Conservation (phyloP, 805 yeast species). For the Candida schatavii region DNA sequence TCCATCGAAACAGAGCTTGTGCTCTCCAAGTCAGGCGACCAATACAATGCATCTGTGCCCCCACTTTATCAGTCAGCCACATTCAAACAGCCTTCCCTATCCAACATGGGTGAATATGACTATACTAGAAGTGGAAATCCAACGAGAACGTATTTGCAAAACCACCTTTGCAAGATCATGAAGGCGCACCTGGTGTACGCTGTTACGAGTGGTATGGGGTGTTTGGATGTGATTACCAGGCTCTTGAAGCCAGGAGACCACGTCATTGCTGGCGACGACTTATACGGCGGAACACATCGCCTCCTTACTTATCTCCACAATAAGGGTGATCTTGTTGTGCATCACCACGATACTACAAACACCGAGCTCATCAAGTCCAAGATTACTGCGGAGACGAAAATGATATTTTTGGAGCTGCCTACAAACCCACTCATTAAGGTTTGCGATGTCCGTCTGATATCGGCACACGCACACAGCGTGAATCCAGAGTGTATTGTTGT, state of each 20-base stretch:
- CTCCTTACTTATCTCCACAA: slow-evolving; percentile 68
- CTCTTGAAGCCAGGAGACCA: slow-evolving; percentile 80
- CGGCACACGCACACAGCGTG: slow-evolving; percentile 61
- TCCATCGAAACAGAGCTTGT: slow-evolving; percentile 71
- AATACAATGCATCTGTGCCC: slow-evolving; percentile 74
- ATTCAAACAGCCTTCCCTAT: slow-evolving; percentile 73
- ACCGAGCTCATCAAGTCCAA: slow-evolving; percentile 56
- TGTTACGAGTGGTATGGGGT: slow-evolving; percentile 91
- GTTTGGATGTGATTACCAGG: slow-evolving; percentile 79
- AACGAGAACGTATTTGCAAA: slow-evolving; percentile 76
- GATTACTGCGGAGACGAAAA: slow-evolving; percentile 56
- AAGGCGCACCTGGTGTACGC: slow-evolving; percentile 75
- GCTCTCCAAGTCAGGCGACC: slow-evolving; percentile 57
- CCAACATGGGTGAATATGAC: slow-evolving; percentile 68
- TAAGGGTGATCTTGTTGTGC: slow-evolving; percentile 62
- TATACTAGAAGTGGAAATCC: slow-evolving; percentile 94
- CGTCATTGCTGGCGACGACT: slow-evolving; percentile 90
- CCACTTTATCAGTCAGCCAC: slow-evolving; percentile 96
- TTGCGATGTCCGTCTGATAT: slow-evolving; percentile 69
- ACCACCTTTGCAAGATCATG: slow-evolving; percentile 75
- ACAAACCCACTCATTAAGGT: slow-evolving; percentile 92
- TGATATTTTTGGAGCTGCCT: slow-evolving; percentile 87
- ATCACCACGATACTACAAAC: slow-evolving; percentile 81
- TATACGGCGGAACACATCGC: slow-evolving; percentile 92
- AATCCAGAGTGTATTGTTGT: slow-evolving; percentile 72